Conservation (phyloP, 371 early-diverging fungal species). For the Zychaea mexicana region DNA sequence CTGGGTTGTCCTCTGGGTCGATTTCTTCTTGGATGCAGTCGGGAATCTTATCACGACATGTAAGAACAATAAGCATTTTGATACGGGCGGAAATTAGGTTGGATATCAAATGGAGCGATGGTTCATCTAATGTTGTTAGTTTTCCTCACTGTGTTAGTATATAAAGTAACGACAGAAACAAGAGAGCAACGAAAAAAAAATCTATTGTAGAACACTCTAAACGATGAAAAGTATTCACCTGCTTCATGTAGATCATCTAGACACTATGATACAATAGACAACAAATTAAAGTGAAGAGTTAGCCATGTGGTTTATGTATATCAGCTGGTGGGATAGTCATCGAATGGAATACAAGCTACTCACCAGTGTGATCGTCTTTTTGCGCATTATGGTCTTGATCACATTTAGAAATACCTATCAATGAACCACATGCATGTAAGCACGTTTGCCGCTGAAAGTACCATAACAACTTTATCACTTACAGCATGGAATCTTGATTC, state of each 20-base stretch:
- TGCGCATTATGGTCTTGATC: constrained; percentile 38
- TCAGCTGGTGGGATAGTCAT: neutral
- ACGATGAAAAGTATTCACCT: constrained; percentile 12
- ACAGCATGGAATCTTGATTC: constrained; percentile 46
- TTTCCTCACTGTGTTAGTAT: neutral
- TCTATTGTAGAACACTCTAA: neutral
- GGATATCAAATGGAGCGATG: constrained; percentile 41
- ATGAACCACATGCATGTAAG: constrained; percentile 23
- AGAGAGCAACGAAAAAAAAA: too few relatives aligned
- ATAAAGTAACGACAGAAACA: neutral
- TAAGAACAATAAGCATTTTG: constrained; percentile 43
- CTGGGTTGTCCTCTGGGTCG: constrained; percentile 12
- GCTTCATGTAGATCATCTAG: constrained; percentile 53
- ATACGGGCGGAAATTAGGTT: constrained; percentile 33
- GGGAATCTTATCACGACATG: constrained; percentile 41
- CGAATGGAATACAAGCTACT: neutral
- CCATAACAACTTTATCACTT: too few relatives aligned
- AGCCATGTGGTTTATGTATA: neutral
- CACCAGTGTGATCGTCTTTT: constrained; percentile 45
- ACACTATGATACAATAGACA: constrained; percentile 23
- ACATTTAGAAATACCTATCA: constrained; percentile 43
- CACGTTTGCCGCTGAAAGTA: too few relatives aligned
- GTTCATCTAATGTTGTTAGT: constrained; percentile 27
- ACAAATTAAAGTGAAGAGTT: too few relatives aligned
- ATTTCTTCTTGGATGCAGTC: constrained; percentile 23